These are phyloP conservation scores for Venturia carpophila DNA, from an alignment of 2,329 filamentous ascomycete genomes.

Conservation along the genomic window DNA sequence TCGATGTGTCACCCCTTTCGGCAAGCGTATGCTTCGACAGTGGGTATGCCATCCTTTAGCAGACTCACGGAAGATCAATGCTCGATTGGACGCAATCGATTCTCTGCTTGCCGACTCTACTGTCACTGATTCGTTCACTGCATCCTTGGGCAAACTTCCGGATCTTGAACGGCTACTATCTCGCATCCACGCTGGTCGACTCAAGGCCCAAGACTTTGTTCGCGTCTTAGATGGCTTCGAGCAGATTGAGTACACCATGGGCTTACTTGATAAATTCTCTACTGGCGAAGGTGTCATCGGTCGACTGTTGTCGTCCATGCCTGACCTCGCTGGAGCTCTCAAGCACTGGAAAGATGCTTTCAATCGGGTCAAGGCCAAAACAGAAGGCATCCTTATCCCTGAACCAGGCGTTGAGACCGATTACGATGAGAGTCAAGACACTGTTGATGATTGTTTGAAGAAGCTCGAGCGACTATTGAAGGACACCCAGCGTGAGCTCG, in stretches of 20 bases:
- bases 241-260: slow-evolving; percentile 92
- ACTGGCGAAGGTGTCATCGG: slow-evolving; percentile 78
- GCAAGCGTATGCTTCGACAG: slow-evolving; percentile 89
- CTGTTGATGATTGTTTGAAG: slow-evolving; percentile 65
- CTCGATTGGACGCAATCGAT: slow-evolving; percentile 88
- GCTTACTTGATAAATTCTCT: slow-evolving; percentile 63
- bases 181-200: slow-evolving; percentile 84
- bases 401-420: slow-evolving; percentile 82
- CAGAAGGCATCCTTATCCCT: slow-evolving; percentile 75
- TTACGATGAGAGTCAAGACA: slow-evolving; percentile 75
- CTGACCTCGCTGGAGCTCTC: slow-evolving; percentile 65
- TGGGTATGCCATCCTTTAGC: slow-evolving; percentile 96
- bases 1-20: slow-evolving; percentile 90
- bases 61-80: slow-evolving; percentile 81
- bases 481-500: slow-evolving; percentile 63
- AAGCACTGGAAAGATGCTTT: slow-evolving; percentile 89
- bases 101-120: slow-evolving; percentile 76
- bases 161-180: slow-evolving; percentile 92
- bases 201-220: slow-evolving; percentile 85
- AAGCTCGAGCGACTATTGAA: slow-evolving; percentile 65
- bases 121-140: slow-evolving; percentile 78
- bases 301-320: slow-evolving; percentile 77
- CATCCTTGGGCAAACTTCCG: slow-evolving; percentile 82
- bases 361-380: slow-evolving; percentile 68
- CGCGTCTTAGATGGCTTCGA: slow-evolving; percentile 92